phyloP scores from a whole-genome alignment of 2,329 filamentous ascomycete species.

The Tolypocladium album region DNA sequence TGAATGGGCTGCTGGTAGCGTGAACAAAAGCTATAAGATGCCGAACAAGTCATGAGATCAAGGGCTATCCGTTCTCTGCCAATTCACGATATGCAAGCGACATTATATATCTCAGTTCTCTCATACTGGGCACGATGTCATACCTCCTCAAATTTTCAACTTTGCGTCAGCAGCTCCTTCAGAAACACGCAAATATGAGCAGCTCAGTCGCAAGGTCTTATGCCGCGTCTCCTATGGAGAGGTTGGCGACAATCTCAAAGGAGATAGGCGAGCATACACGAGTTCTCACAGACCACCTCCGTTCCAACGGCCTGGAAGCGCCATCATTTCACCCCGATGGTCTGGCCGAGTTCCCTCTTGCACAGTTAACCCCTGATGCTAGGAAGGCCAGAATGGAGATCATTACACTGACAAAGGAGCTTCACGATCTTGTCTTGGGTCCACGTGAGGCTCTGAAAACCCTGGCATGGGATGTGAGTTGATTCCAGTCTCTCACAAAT shows the following conservation, averaged over 20 bases:
- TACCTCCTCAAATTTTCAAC: background rate
- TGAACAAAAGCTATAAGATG: background rate
- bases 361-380: constrained; percentile 3
- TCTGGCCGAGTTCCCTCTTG: constrained; percentile 8
- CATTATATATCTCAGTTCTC: no score
- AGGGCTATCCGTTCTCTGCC: background rate
- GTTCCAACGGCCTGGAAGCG: constrained; percentile 8
- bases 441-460: constrained; percentile 12
- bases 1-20: background rate
- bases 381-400: constrained; percentile 8
- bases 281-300: constrained; percentile 6
- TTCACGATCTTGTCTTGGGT: constrained; percentile 10
- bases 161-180: background rate
- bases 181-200: background rate
- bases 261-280: constrained; percentile 10
- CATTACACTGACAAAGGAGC: constrained; percentile 9
- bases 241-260: constrained; percentile 7
- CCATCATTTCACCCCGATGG: constrained; percentile 9
- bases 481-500: background rate
- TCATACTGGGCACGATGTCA: background rate
- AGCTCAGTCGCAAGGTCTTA: background rate
- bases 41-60: background rate
- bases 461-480: constrained; percentile 16
- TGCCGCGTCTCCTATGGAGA: constrained; percentile 4
- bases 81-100: background rate